These are phyloP conservation scores for Cryomyces minteri DNA, from an alignment of 495 filamentous ascomycete genomes.

Conservation along the genomic window DNA sequence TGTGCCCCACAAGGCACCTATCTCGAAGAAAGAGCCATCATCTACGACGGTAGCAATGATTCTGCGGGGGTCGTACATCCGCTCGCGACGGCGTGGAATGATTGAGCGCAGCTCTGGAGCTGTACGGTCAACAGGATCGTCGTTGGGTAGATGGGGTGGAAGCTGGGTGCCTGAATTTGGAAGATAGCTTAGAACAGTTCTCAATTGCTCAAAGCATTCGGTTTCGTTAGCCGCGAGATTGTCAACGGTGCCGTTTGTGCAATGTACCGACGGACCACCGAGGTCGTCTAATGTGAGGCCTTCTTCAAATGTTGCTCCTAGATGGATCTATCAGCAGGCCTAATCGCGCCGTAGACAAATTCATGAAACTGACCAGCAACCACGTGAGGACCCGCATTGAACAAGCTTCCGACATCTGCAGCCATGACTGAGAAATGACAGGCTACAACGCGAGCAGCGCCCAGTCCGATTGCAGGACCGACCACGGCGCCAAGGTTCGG, in stretches of 20 bases:
- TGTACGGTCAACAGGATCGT: constrained; percentile 28
- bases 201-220: constrained; percentile 39
- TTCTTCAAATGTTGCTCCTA: constrained; percentile 39
- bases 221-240: constrained; percentile 40
- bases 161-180: constrained; percentile 35
- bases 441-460: constrained; percentile 37
- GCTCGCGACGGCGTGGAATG: constrained; percentile 34
- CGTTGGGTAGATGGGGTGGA: constrained; percentile 27
- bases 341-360: background rate
- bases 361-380: constrained; percentile 19
- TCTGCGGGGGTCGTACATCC: constrained; percentile 40
- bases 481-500: constrained; percentile 43
- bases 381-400: constrained; percentile 46
- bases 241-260: constrained; percentile 47
- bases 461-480: constrained; percentile 44
- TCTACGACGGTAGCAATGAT: constrained; percentile 40
- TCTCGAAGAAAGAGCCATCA: constrained; percentile 38
- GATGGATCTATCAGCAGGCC: background rate
- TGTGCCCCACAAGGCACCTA: constrained; percentile 40
- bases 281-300: constrained; percentile 34
- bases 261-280: constrained; percentile 39
- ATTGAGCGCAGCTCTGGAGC: constrained; percentile 32
- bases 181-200: constrained; percentile 33
- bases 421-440: constrained; percentile 53
- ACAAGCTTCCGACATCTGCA: constrained; percentile 37